Conservation (phyloP, 495 filamentous ascomycete species). For the Trichoderma gamsii region DNA sequence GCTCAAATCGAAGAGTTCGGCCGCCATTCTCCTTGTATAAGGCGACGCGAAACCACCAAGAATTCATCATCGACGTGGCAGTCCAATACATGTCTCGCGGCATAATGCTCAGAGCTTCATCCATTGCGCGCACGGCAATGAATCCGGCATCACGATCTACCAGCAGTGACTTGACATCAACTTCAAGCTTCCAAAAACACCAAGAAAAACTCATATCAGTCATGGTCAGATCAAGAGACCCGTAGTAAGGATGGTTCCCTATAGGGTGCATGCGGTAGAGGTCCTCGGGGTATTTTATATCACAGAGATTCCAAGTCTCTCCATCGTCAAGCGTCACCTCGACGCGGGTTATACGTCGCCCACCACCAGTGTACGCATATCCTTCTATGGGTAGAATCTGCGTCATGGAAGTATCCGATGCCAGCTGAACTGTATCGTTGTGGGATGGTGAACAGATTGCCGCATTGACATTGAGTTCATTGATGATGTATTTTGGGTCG, state of each 20-base stretch:
- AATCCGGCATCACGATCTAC: slow-evolving; percentile 51
- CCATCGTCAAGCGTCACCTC: slow-evolving; percentile 85
- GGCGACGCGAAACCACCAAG: slow-evolving; percentile 83
- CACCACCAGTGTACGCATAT: slow-evolving; percentile 88
- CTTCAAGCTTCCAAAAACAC: slow-evolving; percentile 86
- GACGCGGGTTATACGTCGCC: slow-evolving; percentile 75
- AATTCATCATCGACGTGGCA: slow-evolving; percentile 98
- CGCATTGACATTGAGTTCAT: slow-evolving; percentile 86
- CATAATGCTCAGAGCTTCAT: slow-evolving; percentile 82
- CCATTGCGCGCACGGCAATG: slow-evolving; percentile 83
- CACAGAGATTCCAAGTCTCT: slow-evolving; percentile 71
- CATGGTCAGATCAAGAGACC: slow-evolving; percentile 74
- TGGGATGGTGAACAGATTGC: slow-evolving; percentile 78
- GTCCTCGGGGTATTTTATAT: slow-evolving; percentile 83
- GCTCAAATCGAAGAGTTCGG: slow-evolving; percentile 69
- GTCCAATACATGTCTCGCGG: slow-evolving; percentile 97
- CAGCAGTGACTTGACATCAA: slow-evolving; percentile 55
- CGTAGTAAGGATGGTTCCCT: slow-evolving; percentile 65
- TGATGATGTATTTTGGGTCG: slow-evolving; percentile 92
- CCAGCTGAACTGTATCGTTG: slow-evolving; percentile 60
- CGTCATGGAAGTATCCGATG: slow-evolving; percentile 49
- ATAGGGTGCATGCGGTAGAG: slow-evolving; percentile 63
- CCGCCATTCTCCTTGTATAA: slow-evolving; percentile 59
- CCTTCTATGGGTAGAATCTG: slow-evolving; percentile 48
- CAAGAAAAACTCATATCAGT: slow-evolving; percentile 83